Percentiles rank a stretch among this genome's conserved stretches.
Conservation (phyloP, 148 eudicot genomes). For the Gaultheria prostrata region DNA sequence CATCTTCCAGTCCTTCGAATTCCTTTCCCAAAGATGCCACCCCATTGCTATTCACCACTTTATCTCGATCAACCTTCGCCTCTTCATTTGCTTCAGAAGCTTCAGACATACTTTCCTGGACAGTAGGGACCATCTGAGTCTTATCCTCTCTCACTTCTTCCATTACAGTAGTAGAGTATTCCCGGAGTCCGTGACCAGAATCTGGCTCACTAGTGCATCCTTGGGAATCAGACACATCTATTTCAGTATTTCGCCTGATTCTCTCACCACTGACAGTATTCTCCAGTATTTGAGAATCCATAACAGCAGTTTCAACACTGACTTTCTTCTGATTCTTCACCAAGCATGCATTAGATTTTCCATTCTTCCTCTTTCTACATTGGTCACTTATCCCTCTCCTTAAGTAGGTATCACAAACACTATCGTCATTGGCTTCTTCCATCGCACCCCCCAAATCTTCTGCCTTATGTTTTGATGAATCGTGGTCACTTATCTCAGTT, state of each 20-base stretch:
- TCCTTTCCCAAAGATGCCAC: neutral
- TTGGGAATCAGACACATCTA: neutral
- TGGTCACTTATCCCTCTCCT: conserved; percentile 24
- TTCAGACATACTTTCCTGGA: neutral
- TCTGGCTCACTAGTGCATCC: neutral
- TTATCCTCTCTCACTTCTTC: neutral
- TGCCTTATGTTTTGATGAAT: conserved; percentile 11
- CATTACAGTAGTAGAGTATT: neutral
- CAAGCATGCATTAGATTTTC: neutral
- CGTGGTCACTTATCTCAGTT: conserved; percentile 4
- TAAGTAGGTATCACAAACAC: neutral
- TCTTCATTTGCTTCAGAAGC: conserved; percentile 8
- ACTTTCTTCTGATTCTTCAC: neutral
- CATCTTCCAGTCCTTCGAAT: conserved; percentile 26
- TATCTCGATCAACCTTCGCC: neutral
- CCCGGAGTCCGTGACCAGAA: neutral
- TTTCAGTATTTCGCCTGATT: neutral
- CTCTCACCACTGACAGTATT: conserved; percentile 16
- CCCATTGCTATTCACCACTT: neutral
- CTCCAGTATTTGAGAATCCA: neutral
- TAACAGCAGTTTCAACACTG: neutral
- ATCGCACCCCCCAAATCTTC: conserved; percentile 13
- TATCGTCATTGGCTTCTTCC: conserved; percentile 16
- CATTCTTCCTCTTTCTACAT: conserved; percentile 25
- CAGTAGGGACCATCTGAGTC: neutral